Conservation (phyloP, 495 filamentous ascomycete genomes). For the Filosporella fistucella region DNA sequence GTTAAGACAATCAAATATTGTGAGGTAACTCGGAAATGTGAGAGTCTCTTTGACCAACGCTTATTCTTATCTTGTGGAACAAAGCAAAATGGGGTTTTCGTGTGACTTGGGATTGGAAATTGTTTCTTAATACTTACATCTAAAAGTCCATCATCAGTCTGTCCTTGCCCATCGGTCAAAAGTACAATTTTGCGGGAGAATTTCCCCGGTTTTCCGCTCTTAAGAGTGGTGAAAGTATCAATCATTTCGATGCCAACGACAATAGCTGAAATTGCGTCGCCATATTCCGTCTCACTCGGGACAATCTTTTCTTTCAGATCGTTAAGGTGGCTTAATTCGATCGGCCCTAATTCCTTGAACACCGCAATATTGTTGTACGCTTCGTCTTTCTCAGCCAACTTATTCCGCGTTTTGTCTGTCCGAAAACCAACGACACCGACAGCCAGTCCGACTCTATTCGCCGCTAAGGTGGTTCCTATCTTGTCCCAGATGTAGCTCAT, state of each 20-base stretch:
- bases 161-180: slow-evolving; percentile 72
- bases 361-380: slow-evolving; percentile 77
- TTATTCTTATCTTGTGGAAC: no score
- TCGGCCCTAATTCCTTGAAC: slow-evolving; percentile 62
- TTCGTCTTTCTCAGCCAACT: slow-evolving; percentile 46
- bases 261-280: slow-evolving; percentile 84
- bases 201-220: slow-evolving; percentile 68
- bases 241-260: slow-evolving; percentile 88
- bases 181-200: slow-evolving; percentile 79
- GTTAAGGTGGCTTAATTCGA: slow-evolving; percentile 67
- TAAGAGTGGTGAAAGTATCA: slow-evolving; percentile 50
- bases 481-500: slow-evolving; percentile 97
- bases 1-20: no score
- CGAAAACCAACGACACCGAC: slow-evolving; percentile 79
- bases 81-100: no score
- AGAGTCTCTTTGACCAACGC: no score
- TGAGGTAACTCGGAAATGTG: no score
- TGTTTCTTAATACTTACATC: no score
- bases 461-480: slow-evolving; percentile 78
- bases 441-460: slow-evolving; percentile 74
- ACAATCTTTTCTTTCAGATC: slow-evolving; percentile 55
- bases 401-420: slow-evolving; percentile 73
- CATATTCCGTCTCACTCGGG: slow-evolving; percentile 63
- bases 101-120: no score
- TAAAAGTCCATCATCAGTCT: slow-evolving; percentile 66